phyloP scores from a whole-genome alignment of 345 rosid genomes.

The Lenwebbia sp. region DNA sequence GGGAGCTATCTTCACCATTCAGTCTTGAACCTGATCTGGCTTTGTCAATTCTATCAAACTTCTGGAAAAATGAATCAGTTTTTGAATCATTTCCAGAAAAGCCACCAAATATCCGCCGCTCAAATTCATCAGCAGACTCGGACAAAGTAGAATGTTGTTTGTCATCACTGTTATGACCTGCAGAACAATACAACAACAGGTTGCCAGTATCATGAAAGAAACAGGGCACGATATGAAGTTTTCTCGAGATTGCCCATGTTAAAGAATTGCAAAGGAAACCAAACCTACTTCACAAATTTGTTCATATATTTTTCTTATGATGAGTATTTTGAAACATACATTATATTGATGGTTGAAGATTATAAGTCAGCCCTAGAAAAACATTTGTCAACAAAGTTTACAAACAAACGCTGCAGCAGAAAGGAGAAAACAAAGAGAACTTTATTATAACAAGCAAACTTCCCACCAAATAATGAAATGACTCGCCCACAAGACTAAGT shows the following conservation, averaged over 20 bases:
- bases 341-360: not conserved
- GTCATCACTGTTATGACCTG: not conserved
- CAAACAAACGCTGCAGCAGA: not conserved
- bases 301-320: not conserved
- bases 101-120: constrained; percentile 15
- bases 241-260: not conserved
- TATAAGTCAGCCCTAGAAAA: not conserved
- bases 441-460: not conserved
- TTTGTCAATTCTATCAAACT: constrained; percentile 19
- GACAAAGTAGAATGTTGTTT: not conserved
- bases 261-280: not conserved
- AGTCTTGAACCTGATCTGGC: not conserved
- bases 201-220: not conserved
- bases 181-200: not conserved
- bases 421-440: not conserved
- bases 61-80: constrained; percentile 15
- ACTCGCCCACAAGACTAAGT: not conserved
- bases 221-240: not conserved
- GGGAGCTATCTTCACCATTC: not conserved
- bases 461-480: not conserved
- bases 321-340: not conserved
- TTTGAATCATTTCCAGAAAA: constrained; percentile 2
- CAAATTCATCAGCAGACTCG: constrained; percentile 22
- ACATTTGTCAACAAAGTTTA: not conserved
- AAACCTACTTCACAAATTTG: not conserved